Evolutionary conservation across 2,329 filamentous ascomycete species (phyloP), one percentile per base, ranked within the genome.

Genomic region (Diaporthe citri): DNA sequence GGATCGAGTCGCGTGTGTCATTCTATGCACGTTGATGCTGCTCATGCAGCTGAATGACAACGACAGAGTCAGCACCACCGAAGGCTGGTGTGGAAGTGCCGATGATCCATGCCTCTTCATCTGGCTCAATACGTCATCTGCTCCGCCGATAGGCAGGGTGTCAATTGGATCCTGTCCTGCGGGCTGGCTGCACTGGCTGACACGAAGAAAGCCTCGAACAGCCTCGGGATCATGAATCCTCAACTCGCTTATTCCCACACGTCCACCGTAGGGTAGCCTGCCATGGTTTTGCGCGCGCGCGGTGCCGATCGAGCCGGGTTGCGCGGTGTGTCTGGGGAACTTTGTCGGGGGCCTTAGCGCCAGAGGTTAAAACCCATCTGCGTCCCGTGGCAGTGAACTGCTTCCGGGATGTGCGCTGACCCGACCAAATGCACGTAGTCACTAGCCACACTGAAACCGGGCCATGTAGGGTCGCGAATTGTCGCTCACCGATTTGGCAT

Each of bases 401-500:
- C 46, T 67, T 51, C 51, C 51, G 60, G 71, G 51, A 46, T 73
- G 51, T 66, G 51, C 51, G 71, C 60, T 56, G 46, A 67, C 46
- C 28, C 22, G 31, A 25, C 46, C 64, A 25, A 52, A 28, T 67
- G 46, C 28, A 46, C 56, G 48, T 51, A 34, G 31, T 36, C 36
- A 39, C 20, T 62, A 60, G 62, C 62, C 62, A 67, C 62, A 36
- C n/a, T 67, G 43, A 52, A 17, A 67, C 48, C 64, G 48, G 64
- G 22, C 64, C 31, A 69, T 51, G 64, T 20, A 69, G 46, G 64
- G 64, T 69, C 64, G 64, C 64, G 48, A 55, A 52, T 59, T 73
- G 64, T 73, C 71, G 71, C 71, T 66, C 57, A 64, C 59, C 71
- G 57, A 55, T 69, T 69, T 43, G 52, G 52, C 56, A 59, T 69